Conservation (phyloP, 108 stramenopile species). For the Skeletonema potamos region DNA sequence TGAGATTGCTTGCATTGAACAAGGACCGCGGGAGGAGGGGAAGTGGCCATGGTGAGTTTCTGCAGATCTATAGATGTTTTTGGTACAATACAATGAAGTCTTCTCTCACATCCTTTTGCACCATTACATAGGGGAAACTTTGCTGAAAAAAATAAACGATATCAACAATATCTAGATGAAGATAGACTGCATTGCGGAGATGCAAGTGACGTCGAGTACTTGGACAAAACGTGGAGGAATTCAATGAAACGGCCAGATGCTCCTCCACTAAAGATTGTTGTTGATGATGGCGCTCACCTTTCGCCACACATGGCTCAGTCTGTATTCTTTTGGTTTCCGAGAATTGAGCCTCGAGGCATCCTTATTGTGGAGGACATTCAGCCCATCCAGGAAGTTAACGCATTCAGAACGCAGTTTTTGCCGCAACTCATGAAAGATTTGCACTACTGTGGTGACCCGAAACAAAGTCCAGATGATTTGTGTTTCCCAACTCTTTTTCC, state of each 20-base stretch:
- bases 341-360: conserved; percentile 56
- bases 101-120: too few relatives aligned
- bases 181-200: conserved; percentile 66
- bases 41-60: conserved; percentile 58
- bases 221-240: conserved; percentile 30
- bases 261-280: conserved; percentile 57
- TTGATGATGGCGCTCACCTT: conserved; percentile 61
- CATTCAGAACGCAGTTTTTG: conserved; percentile 56
- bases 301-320: conserved; percentile 50
- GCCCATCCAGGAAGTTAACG: conserved; percentile 37
- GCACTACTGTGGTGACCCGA: conserved; percentile 60
- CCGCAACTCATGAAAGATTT: conserved; percentile 67
- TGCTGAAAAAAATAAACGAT: conserved; percentile 43
- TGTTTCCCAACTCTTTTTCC: conserved; percentile 63
- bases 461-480: conserved; percentile 18
- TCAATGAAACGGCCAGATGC: conserved; percentile 46
- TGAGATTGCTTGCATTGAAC: conserved; percentile 55
- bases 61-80: too few relatives aligned
- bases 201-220: conserved; percentile 30
- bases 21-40: conserved; percentile 50
- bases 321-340: conserved; percentile 66
- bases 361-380: conserved; percentile 63
- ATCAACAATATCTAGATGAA: conserved; percentile 38
- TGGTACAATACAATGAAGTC: too few relatives aligned
- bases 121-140: conserved; percentile 46